A percentile compares a stretch with the other conserved stretches of the same genome.
phyloP scores from a whole-genome alignment of 768 basidiomycete genomes.

The Daedalea quercina region DNA sequence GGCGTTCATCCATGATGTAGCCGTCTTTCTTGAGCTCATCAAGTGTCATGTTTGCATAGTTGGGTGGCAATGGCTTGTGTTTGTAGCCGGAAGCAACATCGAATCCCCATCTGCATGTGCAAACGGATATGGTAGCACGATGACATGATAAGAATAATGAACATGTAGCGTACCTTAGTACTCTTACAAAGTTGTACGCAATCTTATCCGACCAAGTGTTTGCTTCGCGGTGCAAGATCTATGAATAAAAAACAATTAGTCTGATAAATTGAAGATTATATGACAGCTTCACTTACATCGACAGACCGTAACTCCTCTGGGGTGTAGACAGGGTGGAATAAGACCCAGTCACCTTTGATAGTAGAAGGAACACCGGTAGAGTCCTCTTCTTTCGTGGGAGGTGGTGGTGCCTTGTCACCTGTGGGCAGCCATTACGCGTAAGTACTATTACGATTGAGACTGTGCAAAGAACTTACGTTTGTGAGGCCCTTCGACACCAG shows the following conservation, averaged over 20 bases:
- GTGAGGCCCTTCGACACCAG: slow-evolving; percentile 31
- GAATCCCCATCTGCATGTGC: slow-evolving; percentile 49
- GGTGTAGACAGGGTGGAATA: slow-evolving; percentile 91
- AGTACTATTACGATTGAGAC: background rate
- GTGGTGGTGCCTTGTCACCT: slow-evolving; percentile 1
- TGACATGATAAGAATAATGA: background rate
- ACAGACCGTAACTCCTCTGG: slow-evolving; percentile 66
- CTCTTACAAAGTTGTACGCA: slow-evolving; percentile 55
- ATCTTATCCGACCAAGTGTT: slow-evolving; percentile 67
- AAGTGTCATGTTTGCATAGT: slow-evolving; percentile 52
- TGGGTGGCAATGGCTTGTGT: slow-evolving; percentile 56
- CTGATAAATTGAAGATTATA: background rate
- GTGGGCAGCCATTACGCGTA: background rate
- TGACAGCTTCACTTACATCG: slow-evolving; percentile 36
- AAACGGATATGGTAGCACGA: background rate
- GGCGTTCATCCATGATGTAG: slow-evolving; percentile 63
- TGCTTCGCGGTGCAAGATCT: slow-evolving; percentile 68
- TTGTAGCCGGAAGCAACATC: slow-evolving; percentile 86
- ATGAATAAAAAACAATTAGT: background rate
- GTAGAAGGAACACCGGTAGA: background rate
- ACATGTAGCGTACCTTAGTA: slow-evolving; percentile 39
- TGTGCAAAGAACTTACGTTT: slow-evolving; percentile 17
- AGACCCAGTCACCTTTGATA: slow-evolving; percentile 72
- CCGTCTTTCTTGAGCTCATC: slow-evolving; percentile 70
- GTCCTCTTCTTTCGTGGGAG: background rate